Conservation (phyloP, 2,329 filamentous ascomycete genomes). For the Ilyonectria sp. region DNA sequence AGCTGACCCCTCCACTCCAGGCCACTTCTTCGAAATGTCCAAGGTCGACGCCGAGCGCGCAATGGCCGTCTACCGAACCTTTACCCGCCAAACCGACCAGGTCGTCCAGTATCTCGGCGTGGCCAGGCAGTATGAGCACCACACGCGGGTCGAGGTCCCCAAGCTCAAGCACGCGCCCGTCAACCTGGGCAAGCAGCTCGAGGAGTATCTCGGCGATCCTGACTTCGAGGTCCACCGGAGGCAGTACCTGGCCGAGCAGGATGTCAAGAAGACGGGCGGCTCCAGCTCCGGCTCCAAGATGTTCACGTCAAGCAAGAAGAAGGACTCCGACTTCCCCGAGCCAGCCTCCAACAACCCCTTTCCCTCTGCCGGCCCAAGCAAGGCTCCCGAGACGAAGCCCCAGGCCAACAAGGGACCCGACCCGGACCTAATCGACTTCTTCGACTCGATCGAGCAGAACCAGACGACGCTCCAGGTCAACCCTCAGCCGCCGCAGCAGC, state of each 20-base stretch:
- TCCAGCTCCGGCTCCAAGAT: constrained; percentile 49
- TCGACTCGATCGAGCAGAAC: constrained; percentile 92
- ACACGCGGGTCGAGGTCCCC: constrained; percentile 93
- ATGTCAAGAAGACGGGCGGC: constrained; percentile 73
- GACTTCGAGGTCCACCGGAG: constrained; percentile 95
- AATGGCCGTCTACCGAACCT: constrained; percentile 91
- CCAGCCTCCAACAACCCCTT: constrained; percentile 62
- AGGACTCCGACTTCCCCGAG: constrained; percentile 55
- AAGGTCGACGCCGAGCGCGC: constrained; percentile 93
- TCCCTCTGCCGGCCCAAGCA: constrained; percentile 50
- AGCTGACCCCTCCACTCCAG: constrained; percentile 60
- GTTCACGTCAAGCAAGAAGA: constrained; percentile 52
- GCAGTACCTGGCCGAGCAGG: constrained; percentile 91
- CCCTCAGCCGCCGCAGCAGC: constrained; percentile 56
- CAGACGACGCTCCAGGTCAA: constrained; percentile 78
- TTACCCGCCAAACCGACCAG: constrained; percentile 91
- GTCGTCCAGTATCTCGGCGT: constrained; percentile 92
- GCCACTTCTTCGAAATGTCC: constrained; percentile 99
- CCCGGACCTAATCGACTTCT: constrained; percentile 92
- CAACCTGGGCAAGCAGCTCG: constrained; percentile 88
- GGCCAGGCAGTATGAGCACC: constrained; percentile 91
- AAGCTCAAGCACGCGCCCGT: constrained; percentile 98
- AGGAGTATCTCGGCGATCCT: constrained; percentile 94
- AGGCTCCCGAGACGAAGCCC: constrained; percentile 59
- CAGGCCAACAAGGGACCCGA: constrained; percentile 74